These are phyloP conservation scores for Insectozyma bohioensis DNA, from an alignment of 1,139 yeast genomes.

Conservation along the genomic window DNA sequence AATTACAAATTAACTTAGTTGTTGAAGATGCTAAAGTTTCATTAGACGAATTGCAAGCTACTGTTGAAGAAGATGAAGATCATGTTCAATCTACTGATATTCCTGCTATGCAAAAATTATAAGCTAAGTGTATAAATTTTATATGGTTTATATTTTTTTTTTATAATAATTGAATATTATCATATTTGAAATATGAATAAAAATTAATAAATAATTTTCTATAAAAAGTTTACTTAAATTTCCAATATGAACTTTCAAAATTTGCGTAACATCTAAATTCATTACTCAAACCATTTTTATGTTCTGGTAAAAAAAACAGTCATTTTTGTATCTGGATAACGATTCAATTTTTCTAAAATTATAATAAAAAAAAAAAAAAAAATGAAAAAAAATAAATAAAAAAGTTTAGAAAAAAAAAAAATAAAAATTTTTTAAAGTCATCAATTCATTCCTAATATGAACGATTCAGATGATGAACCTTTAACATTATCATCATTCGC, in stretches of 20 bases:
- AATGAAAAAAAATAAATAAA: too few relatives aligned
- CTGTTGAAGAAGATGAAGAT: constrained; percentile 94
- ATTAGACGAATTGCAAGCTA: constrained; percentile 79
- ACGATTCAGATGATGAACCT: constrained; percentile 44
- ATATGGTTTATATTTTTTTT: not conserved
- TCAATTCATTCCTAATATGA: too few relatives aligned
- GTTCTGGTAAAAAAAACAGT: constrained; percentile 77
- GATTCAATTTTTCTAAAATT: too few relatives aligned
- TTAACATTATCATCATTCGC: constrained; percentile 64
- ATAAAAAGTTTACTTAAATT: too few relatives aligned
- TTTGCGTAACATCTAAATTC: constrained; percentile 85
- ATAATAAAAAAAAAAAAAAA: too few relatives aligned
- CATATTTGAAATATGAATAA: too few relatives aligned
- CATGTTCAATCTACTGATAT: constrained; percentile 97
- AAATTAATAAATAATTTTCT: too few relatives aligned
- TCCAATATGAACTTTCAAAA: constrained; percentile 52
- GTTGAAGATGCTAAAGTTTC: constrained; percentile 97
- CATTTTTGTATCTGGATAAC: constrained; percentile 62
- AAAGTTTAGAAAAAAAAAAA: not conserved
- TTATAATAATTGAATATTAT: not conserved
- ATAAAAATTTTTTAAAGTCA: too few relatives aligned
- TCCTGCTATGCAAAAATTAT: constrained; percentile 98
- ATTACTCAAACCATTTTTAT: constrained; percentile 80
- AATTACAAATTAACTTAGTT: constrained; percentile 97
- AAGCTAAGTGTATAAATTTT: too few relatives aligned